Evolutionary conservation across 1,284 basidiomycete species (phyloP).

Genomic region (Termitomyces sp.): DNA sequence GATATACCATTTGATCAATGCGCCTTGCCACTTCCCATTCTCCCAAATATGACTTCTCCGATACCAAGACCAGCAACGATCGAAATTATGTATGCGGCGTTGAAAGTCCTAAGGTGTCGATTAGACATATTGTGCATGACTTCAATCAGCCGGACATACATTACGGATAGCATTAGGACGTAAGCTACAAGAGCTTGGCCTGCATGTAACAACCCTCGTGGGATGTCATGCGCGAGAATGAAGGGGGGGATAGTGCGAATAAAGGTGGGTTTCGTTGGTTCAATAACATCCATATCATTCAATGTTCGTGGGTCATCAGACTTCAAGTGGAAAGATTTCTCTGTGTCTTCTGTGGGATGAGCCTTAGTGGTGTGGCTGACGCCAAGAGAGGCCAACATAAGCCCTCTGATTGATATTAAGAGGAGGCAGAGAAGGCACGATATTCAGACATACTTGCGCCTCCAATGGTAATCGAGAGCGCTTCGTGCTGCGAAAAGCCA

Average conservation of each 20-base stretch:
- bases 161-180: slow-evolving; percentile 65
- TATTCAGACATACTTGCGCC: slow-evolving; percentile 36
- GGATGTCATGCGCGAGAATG: slow-evolving; percentile 52
- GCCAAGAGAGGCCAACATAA: slow-evolving; percentile 16
- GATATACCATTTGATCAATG: slow-evolving; percentile 1
- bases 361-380: slow-evolving; percentile 1
- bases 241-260: slow-evolving; percentile 48
- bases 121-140: slow-evolving; percentile 6
- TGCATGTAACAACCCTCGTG: slow-evolving; percentile 54
- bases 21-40: slow-evolving; percentile 29
- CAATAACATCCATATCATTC: not conserved
- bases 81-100: slow-evolving; percentile 62
- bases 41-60: slow-evolving; percentile 65
- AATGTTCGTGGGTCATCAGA: slow-evolving; percentile 2
- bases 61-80: slow-evolving; percentile 57
- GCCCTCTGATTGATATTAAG: slow-evolving; percentile 21
- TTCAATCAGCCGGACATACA: slow-evolving; percentile 40
- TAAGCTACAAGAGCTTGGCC: slow-evolving; percentile 55
- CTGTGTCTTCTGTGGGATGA: slow-evolving; percentile 1
- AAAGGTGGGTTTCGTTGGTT: not conserved
- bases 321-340: slow-evolving; percentile 15
- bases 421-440: not conserved
- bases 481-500: slow-evolving; percentile 54
- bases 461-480: slow-evolving; percentile 54
- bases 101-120: slow-evolving; percentile 59